Percentiles rank a stretch among this genome's conserved stretches.
These are phyloP conservation scores for Fusarium sp. DNA, from an alignment of 2,329 filamentous ascomycete genomes.

Conservation along the genomic window DNA sequence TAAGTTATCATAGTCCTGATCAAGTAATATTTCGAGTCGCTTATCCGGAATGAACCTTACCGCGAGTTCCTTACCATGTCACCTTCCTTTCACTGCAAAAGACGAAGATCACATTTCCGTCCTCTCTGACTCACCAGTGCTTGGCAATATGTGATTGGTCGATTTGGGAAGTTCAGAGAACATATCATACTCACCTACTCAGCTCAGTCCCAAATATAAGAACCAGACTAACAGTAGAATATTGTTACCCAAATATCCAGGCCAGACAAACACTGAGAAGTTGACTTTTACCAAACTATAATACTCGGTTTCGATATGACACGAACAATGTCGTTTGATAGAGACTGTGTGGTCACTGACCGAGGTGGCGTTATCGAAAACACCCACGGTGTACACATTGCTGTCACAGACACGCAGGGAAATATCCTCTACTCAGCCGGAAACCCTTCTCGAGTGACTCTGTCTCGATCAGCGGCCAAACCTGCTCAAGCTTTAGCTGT, in stretches of 20 bases:
- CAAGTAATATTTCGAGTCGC: slow-evolving; percentile 1
- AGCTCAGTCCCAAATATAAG: background rate
- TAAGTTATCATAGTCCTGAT: background rate
- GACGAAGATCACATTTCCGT: background rate
- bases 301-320: slow-evolving; percentile 21
- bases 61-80: background rate
- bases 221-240: background rate
- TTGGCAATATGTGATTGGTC: background rate
- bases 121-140: slow-evolving; percentile 4
- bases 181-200: too few relatives aligned
- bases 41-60: background rate
- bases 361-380: slow-evolving; percentile 59
- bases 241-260: background rate
- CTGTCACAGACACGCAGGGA: slow-evolving; percentile 55
- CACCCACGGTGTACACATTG: slow-evolving; percentile 58
- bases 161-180: background rate
- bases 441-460: slow-evolving; percentile 56
- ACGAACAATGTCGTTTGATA: slow-evolving; percentile 21
- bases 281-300: background rate
- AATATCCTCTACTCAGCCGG: slow-evolving; percentile 56
- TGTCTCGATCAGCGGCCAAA: slow-evolving; percentile 61
- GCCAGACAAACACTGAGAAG: background rate
- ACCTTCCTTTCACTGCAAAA: slow-evolving; percentile 10
- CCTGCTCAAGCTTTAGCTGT: slow-evolving; percentile 60
- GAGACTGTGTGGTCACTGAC: slow-evolving; percentile 53